Percentiles rank a stretch among this genome's conserved stretches.
Evolutionary conservation across 495 filamentous ascomycete genomes (phyloP).

Genomic region (Podospora sp.): DNA sequence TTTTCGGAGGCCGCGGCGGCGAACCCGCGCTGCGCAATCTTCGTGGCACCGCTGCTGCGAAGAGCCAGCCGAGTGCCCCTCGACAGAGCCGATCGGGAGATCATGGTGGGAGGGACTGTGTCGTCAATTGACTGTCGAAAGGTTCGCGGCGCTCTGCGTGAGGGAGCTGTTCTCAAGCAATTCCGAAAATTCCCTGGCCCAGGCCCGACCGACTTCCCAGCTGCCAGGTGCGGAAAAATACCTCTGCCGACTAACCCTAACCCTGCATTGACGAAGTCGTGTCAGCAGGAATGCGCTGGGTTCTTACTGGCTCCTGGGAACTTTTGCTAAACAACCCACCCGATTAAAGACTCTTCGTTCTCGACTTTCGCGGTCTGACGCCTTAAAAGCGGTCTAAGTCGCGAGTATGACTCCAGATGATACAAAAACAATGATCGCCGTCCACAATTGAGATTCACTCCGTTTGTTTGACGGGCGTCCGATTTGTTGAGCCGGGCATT

Average conservation of each 20-base stretch:
- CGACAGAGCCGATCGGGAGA: constrained; percentile 78
- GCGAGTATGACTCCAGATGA: background rate
- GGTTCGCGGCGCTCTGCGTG: constrained; percentile 39
- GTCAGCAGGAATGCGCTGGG: constrained; percentile 23
- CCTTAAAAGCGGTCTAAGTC: too few species aligned
- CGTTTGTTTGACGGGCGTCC: background rate
- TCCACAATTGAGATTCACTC: background rate
- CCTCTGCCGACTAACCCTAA: constrained; percentile 29
- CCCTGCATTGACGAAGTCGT: background rate
- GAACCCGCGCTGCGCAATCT: constrained; percentile 64
- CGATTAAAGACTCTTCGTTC: too few species aligned
- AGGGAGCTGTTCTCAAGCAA: constrained; percentile 31
- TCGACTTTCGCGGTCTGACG: too few species aligned
- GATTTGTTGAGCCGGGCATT: background rate
- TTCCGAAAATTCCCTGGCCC: constrained; percentile 46
- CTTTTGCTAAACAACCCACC: background rate
- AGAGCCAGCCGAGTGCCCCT: constrained; percentile 77
- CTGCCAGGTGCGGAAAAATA: constrained; percentile 37
- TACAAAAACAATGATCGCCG: too few species aligned
- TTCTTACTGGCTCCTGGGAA: constrained; percentile 5
- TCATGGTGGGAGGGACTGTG: constrained; percentile 68
- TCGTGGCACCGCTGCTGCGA: constrained; percentile 62
- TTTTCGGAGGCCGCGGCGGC: constrained; percentile 75
- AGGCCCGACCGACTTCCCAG: constrained; percentile 18
- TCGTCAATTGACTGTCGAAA: constrained; percentile 50